phyloP scores from a whole-genome alignment of 2,329 filamentous ascomycete species.

The Stagonosporopsis rhizophila region DNA sequence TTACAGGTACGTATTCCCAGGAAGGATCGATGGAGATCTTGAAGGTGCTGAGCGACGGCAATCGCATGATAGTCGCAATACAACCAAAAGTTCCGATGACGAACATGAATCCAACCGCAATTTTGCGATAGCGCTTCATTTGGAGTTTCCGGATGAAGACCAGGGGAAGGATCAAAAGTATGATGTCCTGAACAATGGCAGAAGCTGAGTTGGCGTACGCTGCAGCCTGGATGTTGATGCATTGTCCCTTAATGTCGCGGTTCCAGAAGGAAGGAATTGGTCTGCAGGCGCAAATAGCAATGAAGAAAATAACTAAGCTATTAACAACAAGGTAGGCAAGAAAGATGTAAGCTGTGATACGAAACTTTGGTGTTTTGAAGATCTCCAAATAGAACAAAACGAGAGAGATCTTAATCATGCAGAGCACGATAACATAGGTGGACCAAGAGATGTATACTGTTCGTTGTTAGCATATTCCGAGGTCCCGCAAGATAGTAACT shows the following conservation, averaged over 20 bases:
- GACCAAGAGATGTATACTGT: slow-evolving; percentile 24
- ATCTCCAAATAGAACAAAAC: slow-evolving; percentile 40
- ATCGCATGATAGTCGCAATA: slow-evolving; percentile 35
- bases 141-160: slow-evolving; percentile 32
- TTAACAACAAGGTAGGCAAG: slow-evolving; percentile 27
- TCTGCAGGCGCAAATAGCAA: slow-evolving; percentile 34
- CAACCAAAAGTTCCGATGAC: slow-evolving; percentile 37
- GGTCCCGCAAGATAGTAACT: background rate
- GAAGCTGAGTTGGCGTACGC: slow-evolving; percentile 34
- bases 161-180: slow-evolving; percentile 35
- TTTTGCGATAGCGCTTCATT: slow-evolving; percentile 29
- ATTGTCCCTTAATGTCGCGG: slow-evolving; percentile 34
- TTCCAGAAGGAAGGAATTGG: slow-evolving; percentile 39
- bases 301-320: slow-evolving; percentile 24
- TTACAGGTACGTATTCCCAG: slow-evolving; percentile 32
- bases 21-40: slow-evolving; percentile 30
- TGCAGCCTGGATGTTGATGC: slow-evolving; percentile 28
- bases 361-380: slow-evolving; percentile 29
- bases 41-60: slow-evolving; percentile 29
- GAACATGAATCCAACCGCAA: slow-evolving; percentile 38
- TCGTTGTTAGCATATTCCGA: background rate
- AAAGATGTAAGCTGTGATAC: slow-evolving; percentile 24
- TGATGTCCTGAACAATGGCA: slow-evolving; percentile 36
- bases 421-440: slow-evolving; percentile 30
- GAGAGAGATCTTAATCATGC: slow-evolving; percentile 36